Percentiles rank a stretch among this genome's conserved stretches.
Evolutionary conservation across 768 basidiomycete species (phyloP).

Genomic region (Pulveroboletus sp.): DNA sequence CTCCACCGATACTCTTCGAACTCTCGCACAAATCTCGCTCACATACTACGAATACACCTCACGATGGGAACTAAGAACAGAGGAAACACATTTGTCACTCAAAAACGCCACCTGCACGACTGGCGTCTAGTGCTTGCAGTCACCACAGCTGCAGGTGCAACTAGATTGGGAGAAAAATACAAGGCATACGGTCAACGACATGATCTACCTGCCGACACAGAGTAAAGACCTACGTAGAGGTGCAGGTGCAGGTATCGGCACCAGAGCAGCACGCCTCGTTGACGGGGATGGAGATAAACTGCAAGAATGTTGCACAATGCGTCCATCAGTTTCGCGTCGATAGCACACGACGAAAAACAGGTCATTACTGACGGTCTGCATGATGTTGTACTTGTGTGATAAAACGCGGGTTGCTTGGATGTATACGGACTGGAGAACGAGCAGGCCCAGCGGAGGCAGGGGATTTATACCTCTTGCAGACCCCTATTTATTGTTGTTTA

Average conservation of each 20-base stretch:
- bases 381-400: constrained; percentile 4
- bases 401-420: not conserved
- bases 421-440: not conserved
- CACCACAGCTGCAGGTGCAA: constrained; percentile 13
- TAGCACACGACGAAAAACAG: not conserved
- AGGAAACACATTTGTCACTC: not conserved
- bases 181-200: not conserved
- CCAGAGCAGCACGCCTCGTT: constrained; percentile 15
- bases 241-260: constrained; percentile 2
- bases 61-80: not conserved
- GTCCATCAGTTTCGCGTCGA: not conserved
- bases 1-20: not conserved
- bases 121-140: constrained; percentile 10
- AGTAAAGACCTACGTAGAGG: not conserved
- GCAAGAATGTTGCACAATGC: not conserved
- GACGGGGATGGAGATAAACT: constrained; percentile 6
- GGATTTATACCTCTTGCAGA: constrained; percentile 1
- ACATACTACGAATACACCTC: not conserved
- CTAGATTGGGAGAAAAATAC: not conserved
- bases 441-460: too few species aligned
- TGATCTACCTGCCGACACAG: not conserved
- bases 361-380: constrained; percentile 18
- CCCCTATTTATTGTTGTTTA: constrained; percentile 3
- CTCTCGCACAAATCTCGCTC: too few species aligned
- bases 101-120: too few species aligned